phyloP scores from a whole-genome alignment of 768 basidiomycete genomes.

The Rhodotorula kratochvilovae region DNA sequence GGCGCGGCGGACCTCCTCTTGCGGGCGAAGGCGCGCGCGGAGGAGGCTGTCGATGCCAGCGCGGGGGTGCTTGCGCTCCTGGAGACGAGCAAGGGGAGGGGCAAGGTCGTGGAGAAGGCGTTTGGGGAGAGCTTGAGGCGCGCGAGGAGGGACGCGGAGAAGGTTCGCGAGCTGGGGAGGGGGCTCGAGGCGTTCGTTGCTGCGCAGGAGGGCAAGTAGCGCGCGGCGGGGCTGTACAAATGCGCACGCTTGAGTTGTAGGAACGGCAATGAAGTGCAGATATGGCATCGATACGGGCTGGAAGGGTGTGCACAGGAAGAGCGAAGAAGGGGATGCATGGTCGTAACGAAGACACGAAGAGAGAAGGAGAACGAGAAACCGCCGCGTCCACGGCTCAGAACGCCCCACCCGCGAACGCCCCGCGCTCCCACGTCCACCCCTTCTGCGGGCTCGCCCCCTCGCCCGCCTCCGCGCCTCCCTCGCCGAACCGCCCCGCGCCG shows the following conservation, averaged over 20 bases:
- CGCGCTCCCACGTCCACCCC: not conserved
- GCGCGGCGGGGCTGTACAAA: not conserved
- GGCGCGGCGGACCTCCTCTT: not conserved
- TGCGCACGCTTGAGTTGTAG: too few species aligned
- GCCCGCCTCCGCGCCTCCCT: not conserved
- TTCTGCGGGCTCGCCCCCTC: not conserved
- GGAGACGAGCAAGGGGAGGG: not conserved
- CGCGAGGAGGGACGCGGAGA: conserved; percentile 22
- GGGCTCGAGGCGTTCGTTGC: conserved; percentile 3
- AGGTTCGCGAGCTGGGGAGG: conserved; percentile 7
- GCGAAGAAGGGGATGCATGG: not conserved
- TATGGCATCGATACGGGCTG: not conserved
- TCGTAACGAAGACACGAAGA: not conserved
- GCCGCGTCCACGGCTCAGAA: not conserved
- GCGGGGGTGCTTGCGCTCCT: not conserved
- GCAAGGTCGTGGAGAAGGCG: not conserved
- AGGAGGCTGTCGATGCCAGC: not conserved
- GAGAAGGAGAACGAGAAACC: not conserved
- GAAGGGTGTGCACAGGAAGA: not conserved
- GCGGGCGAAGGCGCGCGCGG: not conserved
- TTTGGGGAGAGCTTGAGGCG: conserved; percentile 17
- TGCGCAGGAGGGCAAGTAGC: not conserved
- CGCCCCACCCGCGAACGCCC: not conserved
- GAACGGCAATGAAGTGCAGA: not conserved
- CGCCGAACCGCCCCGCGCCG: not conserved